Conservation (phyloP, 352 stramenopile genomes). For the Phytopythium litorale region DNA sequence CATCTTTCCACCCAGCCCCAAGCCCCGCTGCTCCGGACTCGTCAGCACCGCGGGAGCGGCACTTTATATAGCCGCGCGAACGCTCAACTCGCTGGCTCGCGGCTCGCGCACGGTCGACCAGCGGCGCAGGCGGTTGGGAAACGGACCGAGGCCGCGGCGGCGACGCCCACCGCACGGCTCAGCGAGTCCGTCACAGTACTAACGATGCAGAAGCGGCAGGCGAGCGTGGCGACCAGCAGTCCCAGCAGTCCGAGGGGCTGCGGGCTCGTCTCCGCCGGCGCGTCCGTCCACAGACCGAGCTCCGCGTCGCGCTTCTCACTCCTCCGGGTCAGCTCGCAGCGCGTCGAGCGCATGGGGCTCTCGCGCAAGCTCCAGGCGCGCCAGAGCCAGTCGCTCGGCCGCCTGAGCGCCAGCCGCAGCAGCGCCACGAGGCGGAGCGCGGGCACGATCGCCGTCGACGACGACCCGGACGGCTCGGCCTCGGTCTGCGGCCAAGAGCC, state of each 20-base stretch:
- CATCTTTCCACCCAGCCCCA: background rate
- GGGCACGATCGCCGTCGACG: background rate
- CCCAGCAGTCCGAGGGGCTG: background rate
- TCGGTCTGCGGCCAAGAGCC: background rate
- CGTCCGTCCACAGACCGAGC: background rate
- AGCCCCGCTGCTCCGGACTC: background rate
- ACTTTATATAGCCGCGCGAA: background rate
- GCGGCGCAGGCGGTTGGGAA: background rate
- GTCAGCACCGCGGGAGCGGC: background rate
- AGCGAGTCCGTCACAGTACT: background rate
- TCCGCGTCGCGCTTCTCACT: background rate
- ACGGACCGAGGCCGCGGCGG: background rate
- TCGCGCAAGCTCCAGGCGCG: background rate
- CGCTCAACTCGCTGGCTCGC: background rate
- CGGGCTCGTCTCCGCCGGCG: background rate
- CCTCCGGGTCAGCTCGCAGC: background rate
- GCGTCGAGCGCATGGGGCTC: background rate
- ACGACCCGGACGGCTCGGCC: background rate
- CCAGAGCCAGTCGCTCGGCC: background rate
- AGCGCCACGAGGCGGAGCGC: background rate
- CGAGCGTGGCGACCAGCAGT: background rate
- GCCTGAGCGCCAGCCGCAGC: background rate
- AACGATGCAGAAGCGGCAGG: background rate
- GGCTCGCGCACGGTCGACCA: background rate
- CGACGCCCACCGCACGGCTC: background rate